phyloP scores from a whole-genome alignment of 2,329 filamentous ascomycete genomes.

The Calonectria crousiana region DNA sequence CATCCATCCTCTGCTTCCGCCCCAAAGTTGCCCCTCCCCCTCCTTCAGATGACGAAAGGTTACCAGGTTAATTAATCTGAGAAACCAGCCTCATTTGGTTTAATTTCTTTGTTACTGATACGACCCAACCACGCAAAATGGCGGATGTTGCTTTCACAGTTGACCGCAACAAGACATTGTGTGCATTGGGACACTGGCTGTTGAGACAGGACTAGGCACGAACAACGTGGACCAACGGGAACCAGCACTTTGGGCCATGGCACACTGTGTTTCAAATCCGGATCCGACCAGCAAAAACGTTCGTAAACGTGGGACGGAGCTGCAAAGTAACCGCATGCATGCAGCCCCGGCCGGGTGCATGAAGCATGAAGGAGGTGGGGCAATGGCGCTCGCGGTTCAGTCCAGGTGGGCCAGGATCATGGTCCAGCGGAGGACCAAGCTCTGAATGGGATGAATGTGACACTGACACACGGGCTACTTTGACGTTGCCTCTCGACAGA shows the following conservation, averaged over 20 bases:
- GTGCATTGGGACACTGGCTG: neutral
- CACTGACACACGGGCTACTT: conserved; percentile 12
- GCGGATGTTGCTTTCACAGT: neutral
- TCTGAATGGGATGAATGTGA: conserved; percentile 12
- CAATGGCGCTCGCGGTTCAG: conserved; percentile 20
- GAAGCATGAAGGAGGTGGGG: conserved; percentile 32
- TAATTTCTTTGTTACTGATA: neutral
- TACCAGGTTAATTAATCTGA: neutral
- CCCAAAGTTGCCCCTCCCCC: conserved; percentile 16
- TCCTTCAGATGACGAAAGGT: neutral
- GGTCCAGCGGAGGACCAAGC: conserved; percentile 9
- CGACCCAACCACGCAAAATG: neutral
- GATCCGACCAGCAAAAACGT: conserved; percentile 21
- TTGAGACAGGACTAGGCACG: neutral
- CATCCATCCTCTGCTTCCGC: neutral
- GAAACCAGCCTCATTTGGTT: neutral
- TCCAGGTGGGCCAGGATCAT: conserved; percentile 24
- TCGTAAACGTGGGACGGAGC: conserved; percentile 26
- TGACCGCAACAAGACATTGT: neutral
- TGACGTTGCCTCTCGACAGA: neutral
- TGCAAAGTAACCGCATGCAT: conserved; percentile 24
- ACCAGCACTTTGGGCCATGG: conserved; percentile 20
- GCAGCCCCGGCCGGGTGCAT: conserved; percentile 27
- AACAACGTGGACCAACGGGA: conserved; percentile 26
- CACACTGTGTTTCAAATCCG: conserved; percentile 29